Conservation (phyloP, 1,284 basidiomycete genomes). For the Erythrobasidium hasegawianum region DNA sequence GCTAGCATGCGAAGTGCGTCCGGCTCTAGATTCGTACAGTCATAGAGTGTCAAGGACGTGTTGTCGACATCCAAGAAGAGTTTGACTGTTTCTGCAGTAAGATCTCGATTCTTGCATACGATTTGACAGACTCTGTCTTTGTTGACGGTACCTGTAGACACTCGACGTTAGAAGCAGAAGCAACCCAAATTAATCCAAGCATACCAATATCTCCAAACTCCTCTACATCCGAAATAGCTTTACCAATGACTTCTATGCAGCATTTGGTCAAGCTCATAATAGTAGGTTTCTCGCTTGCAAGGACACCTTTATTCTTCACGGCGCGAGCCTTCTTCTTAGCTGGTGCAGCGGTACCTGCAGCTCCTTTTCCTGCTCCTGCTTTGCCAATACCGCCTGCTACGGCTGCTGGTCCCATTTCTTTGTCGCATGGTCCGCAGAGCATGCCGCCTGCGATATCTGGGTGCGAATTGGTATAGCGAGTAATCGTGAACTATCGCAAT, state of each 20-base stretch:
- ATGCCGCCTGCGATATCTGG: conserved; percentile 38
- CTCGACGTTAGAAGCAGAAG: no score
- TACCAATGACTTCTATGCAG: conserved; percentile 65
- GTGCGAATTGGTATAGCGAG: conserved; percentile 39
- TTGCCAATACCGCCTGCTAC: conserved; percentile 13
- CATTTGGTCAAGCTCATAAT: conserved; percentile 25
- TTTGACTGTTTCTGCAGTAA: conserved; percentile 71
- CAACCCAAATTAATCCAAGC: no score
- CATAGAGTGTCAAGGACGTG: conserved; percentile 70
- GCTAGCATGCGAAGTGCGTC: conserved; percentile 65
- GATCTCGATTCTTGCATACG: conserved; percentile 75
- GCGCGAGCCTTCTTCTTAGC: conserved; percentile 37
- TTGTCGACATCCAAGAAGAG: conserved; percentile 78
- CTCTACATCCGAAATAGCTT: conserved; percentile 84
- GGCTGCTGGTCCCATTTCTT: conserved; percentile 37
- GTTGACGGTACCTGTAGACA: conserved; percentile 55
- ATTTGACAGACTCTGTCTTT: conserved; percentile 78
- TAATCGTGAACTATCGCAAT: conserved; percentile 33
- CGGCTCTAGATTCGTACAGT: conserved; percentile 75
- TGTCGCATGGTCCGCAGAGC: conserved; percentile 42
- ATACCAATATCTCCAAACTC: conserved; percentile 78
- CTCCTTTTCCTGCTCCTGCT: conserved; percentile 9
- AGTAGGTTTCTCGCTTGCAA: conserved; percentile 13
- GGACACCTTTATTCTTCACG: conserved; percentile 25
- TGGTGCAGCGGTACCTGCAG: conserved; percentile 18